These are phyloP conservation scores for Rhazya stricta DNA, from an alignment of 257 asterid species.

Conservation along the genomic window DNA sequence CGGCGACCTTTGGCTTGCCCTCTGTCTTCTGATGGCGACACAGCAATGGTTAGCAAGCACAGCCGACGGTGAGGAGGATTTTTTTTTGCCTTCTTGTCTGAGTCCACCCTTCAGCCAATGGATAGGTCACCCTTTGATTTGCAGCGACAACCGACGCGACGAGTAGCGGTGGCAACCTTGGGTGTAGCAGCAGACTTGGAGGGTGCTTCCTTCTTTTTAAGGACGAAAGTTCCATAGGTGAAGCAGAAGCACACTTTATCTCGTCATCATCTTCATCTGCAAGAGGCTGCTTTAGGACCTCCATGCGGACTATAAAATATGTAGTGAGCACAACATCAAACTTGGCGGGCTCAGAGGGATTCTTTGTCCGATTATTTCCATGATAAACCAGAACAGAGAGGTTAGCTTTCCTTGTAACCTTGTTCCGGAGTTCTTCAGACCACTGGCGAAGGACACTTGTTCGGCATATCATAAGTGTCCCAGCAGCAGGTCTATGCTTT, in stretches of 20 bases:
- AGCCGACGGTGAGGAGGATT: too few species aligned
- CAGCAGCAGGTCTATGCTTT: conserved; percentile 82
- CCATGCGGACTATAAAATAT: conserved; percentile 95
- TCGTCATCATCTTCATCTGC: conserved; percentile 66
- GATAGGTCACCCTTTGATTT: too few species aligned
- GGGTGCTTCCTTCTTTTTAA: conserved; percentile 58
- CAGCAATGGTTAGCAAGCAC: too few species aligned
- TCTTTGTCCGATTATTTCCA: conserved; percentile 88
- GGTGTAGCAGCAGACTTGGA: conserved; percentile 40
- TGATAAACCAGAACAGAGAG: conserved; percentile 84
- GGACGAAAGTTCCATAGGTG: conserved; percentile 36
- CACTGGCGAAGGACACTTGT: conserved; percentile 98
- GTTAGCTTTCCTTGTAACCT: conserved; percentile 73
- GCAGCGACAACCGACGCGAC: too few species aligned
- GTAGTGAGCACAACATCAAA: conserved; percentile 95
- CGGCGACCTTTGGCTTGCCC: too few species aligned
- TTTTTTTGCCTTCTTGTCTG: too few species aligned
- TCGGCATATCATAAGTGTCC: conserved; percentile 95
- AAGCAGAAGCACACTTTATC: conserved; percentile 24
- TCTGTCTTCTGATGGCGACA: too few species aligned
- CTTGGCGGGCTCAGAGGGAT: conserved; percentile 76
- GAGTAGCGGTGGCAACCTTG: too few species aligned
- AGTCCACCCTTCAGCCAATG: too few species aligned
- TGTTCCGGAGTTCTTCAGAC: conserved; percentile 84
- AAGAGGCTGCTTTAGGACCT: conserved; percentile 96